Evolutionary conservation across 2,329 filamentous ascomycete species (phyloP).

Genomic region (Xylaria sp.): DNA sequence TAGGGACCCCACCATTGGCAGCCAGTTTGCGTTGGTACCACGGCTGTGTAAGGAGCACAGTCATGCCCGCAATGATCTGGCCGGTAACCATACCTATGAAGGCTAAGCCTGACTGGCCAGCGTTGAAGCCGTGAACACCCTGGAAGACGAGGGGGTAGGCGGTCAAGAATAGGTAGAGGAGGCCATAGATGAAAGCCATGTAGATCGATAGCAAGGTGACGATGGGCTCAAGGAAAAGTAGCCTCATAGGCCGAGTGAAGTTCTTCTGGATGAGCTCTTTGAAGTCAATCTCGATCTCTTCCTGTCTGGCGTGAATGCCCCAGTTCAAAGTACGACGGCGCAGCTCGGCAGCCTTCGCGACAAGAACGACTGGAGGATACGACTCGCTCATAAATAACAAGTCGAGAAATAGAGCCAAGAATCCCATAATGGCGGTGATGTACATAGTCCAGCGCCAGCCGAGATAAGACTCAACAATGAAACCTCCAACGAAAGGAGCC

Average conservation of each 20-base stretch:
- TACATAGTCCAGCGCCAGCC: conserved; percentile 80
- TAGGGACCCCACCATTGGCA: conserved; percentile 68
- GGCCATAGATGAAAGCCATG: conserved; percentile 75
- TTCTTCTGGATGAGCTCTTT: conserved; percentile 68
- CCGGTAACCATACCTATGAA: conserved; percentile 86
- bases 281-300: conserved; percentile 72
- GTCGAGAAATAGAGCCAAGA: conserved; percentile 62
- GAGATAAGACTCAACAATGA: conserved; percentile 65
- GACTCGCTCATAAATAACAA: conserved; percentile 70
- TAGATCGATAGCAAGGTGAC: conserved; percentile 72
- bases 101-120: conserved; percentile 75
- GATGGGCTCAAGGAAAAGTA: conserved; percentile 73
- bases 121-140: conserved; percentile 70
- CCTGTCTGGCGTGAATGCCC: conserved; percentile 74
- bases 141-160: conserved; percentile 84
- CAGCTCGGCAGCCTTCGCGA: conserved; percentile 64
- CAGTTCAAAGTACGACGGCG: conserved; percentile 69
- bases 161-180: conserved; percentile 82
- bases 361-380: conserved; percentile 70
- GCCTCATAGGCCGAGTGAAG: conserved; percentile 67
- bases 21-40: conserved; percentile 71
- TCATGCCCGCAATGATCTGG: conserved; percentile 69
- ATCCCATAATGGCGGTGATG: conserved; percentile 66
- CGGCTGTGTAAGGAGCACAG: conserved; percentile 67
- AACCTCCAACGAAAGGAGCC: conserved; percentile 72